These are phyloP conservation scores for Croton setiger DNA, from an alignment of 441 rosid species.

Conservation along the genomic window DNA sequence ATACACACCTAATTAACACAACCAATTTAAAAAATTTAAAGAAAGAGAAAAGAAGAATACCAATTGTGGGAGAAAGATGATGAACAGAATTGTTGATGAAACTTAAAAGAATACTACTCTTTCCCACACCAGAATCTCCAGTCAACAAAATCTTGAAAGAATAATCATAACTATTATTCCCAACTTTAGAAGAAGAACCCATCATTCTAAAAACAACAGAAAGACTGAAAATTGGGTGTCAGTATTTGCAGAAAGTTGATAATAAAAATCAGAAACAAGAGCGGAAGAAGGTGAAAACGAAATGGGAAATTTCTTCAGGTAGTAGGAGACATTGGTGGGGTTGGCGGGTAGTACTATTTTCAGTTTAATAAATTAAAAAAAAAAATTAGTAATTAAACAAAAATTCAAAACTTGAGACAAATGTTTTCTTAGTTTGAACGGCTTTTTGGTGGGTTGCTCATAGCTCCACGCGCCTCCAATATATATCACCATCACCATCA, in stretches of 20 bases:
- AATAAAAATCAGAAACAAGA: neutral
- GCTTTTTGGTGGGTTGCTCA: conserved; percentile 5
- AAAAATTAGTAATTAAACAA: neutral
- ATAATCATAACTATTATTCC: conserved; percentile 43
- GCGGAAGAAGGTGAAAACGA: neutral
- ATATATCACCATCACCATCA: neutral
- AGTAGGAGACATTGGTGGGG: conserved; percentile 29
- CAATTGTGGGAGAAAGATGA: conserved; percentile 54
- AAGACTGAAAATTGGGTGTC: neutral
- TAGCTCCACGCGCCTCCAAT: conserved; percentile 17
- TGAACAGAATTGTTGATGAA: conserved; percentile 52
- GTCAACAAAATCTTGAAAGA: conserved; percentile 66
- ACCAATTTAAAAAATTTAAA: neutral
- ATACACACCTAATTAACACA: neutral
- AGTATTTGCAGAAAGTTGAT: neutral
- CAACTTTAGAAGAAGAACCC: conserved; percentile 32
- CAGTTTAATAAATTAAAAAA: neutral
- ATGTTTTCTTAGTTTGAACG: conserved; percentile 5
- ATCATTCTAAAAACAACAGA: conserved; percentile 4
- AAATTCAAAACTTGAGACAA: neutral
- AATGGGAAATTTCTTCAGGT: conserved; percentile 35
- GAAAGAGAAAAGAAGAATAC: conserved; percentile 27
- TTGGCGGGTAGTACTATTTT: conserved; percentile 28
- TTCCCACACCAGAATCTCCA: conserved; percentile 80
- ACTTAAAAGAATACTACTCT: conserved; percentile 59